These are phyloP conservation scores for Cyclotella atomus DNA, from an alignment of 108 stramenopile species.

Conservation along the genomic window DNA sequence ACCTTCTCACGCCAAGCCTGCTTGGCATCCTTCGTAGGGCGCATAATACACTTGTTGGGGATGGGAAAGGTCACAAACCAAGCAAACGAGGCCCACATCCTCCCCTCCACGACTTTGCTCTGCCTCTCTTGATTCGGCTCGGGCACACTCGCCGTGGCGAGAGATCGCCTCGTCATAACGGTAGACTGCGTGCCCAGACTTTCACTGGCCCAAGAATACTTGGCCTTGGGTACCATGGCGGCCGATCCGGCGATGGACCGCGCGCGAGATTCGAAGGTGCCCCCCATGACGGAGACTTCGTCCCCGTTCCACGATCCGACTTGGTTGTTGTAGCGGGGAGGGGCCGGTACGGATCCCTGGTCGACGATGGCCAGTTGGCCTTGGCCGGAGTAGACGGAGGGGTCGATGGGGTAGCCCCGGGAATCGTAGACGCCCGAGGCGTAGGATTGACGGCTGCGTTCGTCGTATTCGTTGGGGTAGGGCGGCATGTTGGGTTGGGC, in stretches of 20 bases:
- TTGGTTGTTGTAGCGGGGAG: conserved; percentile 23
- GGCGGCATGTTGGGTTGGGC: background rate
- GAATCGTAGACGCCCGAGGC: conserved; percentile 26
- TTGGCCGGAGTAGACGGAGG: conserved; percentile 35
- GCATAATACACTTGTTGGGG: conserved; percentile 45
- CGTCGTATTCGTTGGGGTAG: conserved; percentile 15
- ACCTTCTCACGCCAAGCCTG: conserved; percentile 63
- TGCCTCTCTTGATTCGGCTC: conserved; percentile 12
- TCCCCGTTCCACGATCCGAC: conserved; percentile 7
- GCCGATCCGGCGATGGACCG: conserved; percentile 46
- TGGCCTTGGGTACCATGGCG: conserved; percentile 51
- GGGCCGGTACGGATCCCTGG: conserved; percentile 19
- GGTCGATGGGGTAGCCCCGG: conserved; percentile 27
- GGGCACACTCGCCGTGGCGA: conserved; percentile 43
- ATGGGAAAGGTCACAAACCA: conserved; percentile 46
- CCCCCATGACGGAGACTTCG: conserved; percentile 42
- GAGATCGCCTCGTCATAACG: conserved; percentile 42
- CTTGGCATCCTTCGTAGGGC: conserved; percentile 45
- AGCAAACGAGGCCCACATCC: conserved; percentile 44
- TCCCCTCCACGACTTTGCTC: conserved; percentile 7
- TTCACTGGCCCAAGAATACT: conserved; percentile 51
- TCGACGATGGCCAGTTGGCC: conserved; percentile 21
- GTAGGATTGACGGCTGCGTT: conserved; percentile 32
- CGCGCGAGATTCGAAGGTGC: conserved; percentile 49
- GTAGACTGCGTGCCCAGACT: conserved; percentile 44